Conservation (phyloP, 2,329 filamentous ascomycete species). For the Cephalotrichum gorgonifer region DNA sequence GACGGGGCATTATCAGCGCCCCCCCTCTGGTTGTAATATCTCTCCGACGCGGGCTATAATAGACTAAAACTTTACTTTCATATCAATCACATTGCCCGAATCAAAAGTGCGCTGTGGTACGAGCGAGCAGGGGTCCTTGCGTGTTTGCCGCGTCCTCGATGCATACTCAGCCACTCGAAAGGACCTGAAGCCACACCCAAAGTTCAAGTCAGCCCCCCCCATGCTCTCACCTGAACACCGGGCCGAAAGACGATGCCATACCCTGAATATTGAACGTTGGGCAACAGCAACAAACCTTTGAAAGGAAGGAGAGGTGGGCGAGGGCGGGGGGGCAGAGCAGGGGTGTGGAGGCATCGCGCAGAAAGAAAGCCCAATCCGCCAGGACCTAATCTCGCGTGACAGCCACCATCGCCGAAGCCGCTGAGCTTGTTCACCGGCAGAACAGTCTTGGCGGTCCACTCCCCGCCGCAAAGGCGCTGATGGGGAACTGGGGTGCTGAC, state of each 20-base stretch:
- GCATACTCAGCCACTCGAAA: neutral
- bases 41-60: too few species aligned
- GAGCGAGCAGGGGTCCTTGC: too few species aligned
- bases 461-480: neutral
- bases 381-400: neutral
- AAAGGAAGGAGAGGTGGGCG: neutral
- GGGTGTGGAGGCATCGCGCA: too few species aligned
- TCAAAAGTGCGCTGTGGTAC: neutral
- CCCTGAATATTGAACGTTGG: neutral
- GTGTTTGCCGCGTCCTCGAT: too few species aligned
- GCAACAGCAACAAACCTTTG: neutral
- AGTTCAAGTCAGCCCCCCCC: too few species aligned
- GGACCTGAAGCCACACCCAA: neutral
- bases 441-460: neutral
- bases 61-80: too few species aligned
- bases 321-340: neutral
- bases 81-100: too few species aligned
- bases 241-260: conserved; percentile 1
- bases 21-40: too few species aligned
- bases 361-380: neutral
- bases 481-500: neutral
- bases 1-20: too few species aligned
- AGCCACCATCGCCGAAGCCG: neutral
- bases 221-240: conserved; percentile 3
- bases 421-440: neutral